Evolutionary conservation across 805 yeast species (phyloP).

Genomic region (Cyberlindnera euphorbiae): DNA sequence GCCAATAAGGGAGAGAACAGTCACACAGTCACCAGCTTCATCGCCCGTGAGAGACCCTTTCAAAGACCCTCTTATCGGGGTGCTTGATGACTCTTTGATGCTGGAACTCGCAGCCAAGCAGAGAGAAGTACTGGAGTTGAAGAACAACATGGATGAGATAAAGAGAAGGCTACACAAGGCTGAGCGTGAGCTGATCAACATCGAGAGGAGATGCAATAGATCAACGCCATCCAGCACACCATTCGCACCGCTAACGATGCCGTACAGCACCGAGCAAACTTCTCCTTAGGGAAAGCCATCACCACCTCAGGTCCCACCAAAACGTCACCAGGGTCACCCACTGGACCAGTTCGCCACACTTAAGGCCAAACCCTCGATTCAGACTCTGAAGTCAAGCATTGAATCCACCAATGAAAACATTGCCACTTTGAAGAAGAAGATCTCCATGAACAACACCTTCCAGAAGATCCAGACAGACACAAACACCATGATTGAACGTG

Average conservation of each 20-base stretch:
- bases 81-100: conserved; percentile 25
- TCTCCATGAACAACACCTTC: conserved; percentile 20
- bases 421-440: conserved; percentile 18
- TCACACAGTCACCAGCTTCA: too few species aligned
- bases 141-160: conserved; percentile 32
- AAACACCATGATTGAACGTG: conserved; percentile 17
- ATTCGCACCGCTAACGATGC: too few species aligned
- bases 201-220: conserved; percentile 31
- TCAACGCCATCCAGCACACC: too few species aligned
- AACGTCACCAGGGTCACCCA: conserved; percentile 8
- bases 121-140: conserved; percentile 45
- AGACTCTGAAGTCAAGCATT: conserved; percentile 7
- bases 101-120: conserved; percentile 47
- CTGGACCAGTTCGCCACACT: conserved; percentile 5
- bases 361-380: conserved; percentile 15
- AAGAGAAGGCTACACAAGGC: conserved; percentile 35
- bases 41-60: too few species aligned
- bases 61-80: too few species aligned
- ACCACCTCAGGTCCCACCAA: conserved; percentile 6
- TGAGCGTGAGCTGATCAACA: conserved; percentile 32
- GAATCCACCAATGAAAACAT: conserved; percentile 14
- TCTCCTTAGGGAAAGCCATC: not conserved
- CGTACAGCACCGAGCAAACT: too few species aligned
- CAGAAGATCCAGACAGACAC: conserved; percentile 24
- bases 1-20: conserved; percentile 1